Percentiles rank a stretch among this genome's conserved stretches.
phyloP scores from a whole-genome alignment of 352 stramenopile species.

The Globisporangium polare region DNA sequence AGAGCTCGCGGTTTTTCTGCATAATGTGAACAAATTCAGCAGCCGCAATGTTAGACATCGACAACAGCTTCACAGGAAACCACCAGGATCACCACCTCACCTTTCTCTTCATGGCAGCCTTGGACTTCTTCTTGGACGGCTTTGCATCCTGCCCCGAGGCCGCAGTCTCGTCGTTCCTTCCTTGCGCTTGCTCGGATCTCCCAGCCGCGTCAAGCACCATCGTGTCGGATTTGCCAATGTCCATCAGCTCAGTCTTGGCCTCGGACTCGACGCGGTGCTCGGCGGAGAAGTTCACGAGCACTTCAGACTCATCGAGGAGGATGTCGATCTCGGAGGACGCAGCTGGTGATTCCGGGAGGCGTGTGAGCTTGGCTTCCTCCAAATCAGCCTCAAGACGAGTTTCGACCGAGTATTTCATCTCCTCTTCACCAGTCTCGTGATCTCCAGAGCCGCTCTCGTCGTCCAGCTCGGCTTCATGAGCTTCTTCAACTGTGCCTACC shows the following conservation, averaged over 20 bases:
- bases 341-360: neutral
- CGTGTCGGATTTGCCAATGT: conserved; percentile 27
- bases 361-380: conserved; percentile 4
- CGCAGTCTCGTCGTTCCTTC: neutral
- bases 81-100: neutral
- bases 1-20: conserved; percentile 14
- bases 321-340: neutral
- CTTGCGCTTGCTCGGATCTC: conserved; percentile 1
- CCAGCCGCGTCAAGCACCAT: neutral
- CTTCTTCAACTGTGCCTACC: conserved; percentile 14
- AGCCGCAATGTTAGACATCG: neutral
- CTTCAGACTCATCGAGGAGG: neutral
- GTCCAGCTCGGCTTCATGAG: conserved; percentile 5
- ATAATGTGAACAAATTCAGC: neutral
- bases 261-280: conserved; percentile 18
- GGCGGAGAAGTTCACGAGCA: conserved; percentile 4
- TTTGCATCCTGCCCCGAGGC: conserved; percentile 15
- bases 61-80: neutral
- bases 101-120: conserved; percentile 16
- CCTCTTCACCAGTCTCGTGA: conserved; percentile 8
- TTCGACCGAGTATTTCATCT: conserved; percentile 2
- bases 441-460: conserved; percentile 9
- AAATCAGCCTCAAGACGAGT: neutral
- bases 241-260: conserved; percentile 20
- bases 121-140: conserved; percentile 12